These are phyloP conservation scores for Trametes elegans DNA, from an alignment of 768 basidiomycete species.

Conservation along the genomic window DNA sequence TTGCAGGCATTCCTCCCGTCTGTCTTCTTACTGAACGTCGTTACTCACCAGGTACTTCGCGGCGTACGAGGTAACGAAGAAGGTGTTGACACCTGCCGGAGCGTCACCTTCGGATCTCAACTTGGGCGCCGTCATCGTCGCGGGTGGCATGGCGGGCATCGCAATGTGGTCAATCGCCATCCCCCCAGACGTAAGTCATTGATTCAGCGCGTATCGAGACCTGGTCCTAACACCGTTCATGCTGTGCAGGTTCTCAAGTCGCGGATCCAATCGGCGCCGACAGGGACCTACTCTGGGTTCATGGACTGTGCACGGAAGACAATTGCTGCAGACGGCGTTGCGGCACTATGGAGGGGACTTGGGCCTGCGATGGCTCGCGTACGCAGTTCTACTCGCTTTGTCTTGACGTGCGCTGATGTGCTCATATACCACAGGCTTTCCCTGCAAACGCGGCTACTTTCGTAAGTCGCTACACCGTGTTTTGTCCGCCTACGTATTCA, in stretches of 20 bases:
- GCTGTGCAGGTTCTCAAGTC: slow-evolving; percentile 84
- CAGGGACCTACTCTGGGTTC: slow-evolving; percentile 94
- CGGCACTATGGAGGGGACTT: slow-evolving; percentile 94
- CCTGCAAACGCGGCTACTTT: slow-evolving; percentile 96
- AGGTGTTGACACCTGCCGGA: slow-evolving; percentile 75
- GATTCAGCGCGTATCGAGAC: not conserved
- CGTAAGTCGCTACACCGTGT: slow-evolving; percentile 45
- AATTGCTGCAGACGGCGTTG: slow-evolving; percentile 82
- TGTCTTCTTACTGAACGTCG: slow-evolving; percentile 9
- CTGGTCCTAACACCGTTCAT: not conserved
- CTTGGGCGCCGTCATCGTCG: slow-evolving; percentile 81
- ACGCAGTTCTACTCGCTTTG: slow-evolving; percentile 29
- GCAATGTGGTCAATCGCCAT: slow-evolving; percentile 99
- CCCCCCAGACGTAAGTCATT: slow-evolving; percentile 84
- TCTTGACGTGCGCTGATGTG: not conserved
- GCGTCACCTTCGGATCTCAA: slow-evolving; percentile 80
- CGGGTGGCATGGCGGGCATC: slow-evolving; percentile 92
- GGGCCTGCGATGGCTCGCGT: slow-evolving; percentile 95
- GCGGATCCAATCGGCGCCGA: slow-evolving; percentile 92
- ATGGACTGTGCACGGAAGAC: slow-evolving; percentile 92
- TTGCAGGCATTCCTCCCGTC: not conserved
- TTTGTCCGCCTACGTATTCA: not conserved
- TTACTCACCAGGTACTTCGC: slow-evolving; percentile 94
- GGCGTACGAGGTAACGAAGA: slow-evolving; percentile 93
- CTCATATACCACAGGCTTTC: slow-evolving; percentile 71